These are phyloP conservation scores for Acanthamoeba polyphaga DNA, from an alignment of 208 protist genomes.

Conservation along the genomic window DNA sequence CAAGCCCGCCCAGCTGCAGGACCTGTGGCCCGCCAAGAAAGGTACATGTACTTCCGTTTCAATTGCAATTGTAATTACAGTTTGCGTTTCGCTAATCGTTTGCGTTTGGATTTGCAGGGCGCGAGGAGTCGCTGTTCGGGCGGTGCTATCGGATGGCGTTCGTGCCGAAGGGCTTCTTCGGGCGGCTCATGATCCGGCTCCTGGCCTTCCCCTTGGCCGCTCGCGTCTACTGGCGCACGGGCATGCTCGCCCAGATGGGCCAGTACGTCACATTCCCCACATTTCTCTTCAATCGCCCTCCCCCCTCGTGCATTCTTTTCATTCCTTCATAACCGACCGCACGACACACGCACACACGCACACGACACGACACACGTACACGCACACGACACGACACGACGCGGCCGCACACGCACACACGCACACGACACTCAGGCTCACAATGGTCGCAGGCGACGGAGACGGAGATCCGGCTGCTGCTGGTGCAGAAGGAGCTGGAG, in stretches of 20 bases:
- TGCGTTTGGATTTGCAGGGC: neutral
- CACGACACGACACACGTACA: too few species aligned
- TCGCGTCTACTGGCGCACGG: conserved; percentile 32
- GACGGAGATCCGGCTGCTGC: conserved; percentile 77
- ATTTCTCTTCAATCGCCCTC: neutral
- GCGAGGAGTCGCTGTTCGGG: conserved; percentile 33
- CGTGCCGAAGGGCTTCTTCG: conserved; percentile 70
- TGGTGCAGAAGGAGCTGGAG: conserved; percentile 80
- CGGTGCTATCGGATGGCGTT: conserved; percentile 34
- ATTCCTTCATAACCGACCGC: neutral
- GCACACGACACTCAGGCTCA: too few species aligned
- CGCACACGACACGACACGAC: too few species aligned
- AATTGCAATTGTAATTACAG: too few species aligned
- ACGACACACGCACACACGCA: neutral
- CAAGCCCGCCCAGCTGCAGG: neutral
- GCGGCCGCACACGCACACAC: too few species aligned
- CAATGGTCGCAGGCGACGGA: conserved; percentile 60
- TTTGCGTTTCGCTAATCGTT: neutral
- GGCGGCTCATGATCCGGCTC: conserved; percentile 65
- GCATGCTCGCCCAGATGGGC: conserved; percentile 53
- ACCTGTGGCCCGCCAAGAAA: conserved; percentile 11
- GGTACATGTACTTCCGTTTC: neutral
- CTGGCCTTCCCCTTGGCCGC: conserved; percentile 68
- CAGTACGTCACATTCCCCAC: neutral
- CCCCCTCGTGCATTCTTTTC: neutral